phyloP scores from a whole-genome alignment of 1,139 yeast species.

The Saccharomycopsis hybrid region DNA sequence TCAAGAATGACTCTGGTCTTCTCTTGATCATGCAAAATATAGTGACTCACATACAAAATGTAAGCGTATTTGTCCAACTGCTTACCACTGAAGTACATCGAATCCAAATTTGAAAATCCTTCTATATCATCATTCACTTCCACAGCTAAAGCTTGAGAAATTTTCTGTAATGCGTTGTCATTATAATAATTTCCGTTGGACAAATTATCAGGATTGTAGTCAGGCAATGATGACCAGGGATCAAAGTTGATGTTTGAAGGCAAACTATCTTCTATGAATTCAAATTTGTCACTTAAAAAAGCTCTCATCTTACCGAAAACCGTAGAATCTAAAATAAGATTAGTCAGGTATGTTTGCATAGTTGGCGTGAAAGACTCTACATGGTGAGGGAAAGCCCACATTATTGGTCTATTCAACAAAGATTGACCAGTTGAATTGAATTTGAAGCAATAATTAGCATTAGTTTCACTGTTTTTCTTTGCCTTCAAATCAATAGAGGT shows the following conservation, averaged over 20 bases:
- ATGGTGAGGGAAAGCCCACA: constrained; percentile 65
- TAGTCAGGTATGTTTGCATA: constrained; percentile 25
- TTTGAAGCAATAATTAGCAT: constrained; percentile 32
- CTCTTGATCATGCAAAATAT: constrained; percentile 42
- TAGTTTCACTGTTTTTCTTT: constrained; percentile 25
- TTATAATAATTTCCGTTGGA: constrained; percentile 34
- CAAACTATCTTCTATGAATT: constrained; percentile 41
- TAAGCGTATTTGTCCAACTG: constrained; percentile 70
- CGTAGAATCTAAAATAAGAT: constrained; percentile 51
- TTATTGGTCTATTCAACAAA: constrained; percentile 32
- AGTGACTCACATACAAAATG: constrained; percentile 56
- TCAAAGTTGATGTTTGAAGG: constrained; percentile 48
- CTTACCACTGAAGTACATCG: constrained; percentile 75
- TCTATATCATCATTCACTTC: constrained; percentile 53
- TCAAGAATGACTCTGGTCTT: constrained; percentile 44
- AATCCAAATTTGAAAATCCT: constrained; percentile 56
- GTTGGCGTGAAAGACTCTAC: constrained; percentile 37
- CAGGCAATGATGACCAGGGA: constrained; percentile 49
- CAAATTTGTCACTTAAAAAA: constrained; percentile 42
- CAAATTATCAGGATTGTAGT: constrained; percentile 13
- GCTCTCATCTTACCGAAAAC: constrained; percentile 65
- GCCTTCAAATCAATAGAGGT: constrained; percentile 27
- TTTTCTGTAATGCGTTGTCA: constrained; percentile 33
- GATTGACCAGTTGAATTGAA: constrained; percentile 34
- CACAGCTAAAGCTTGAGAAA: constrained; percentile 41